Conservation (phyloP, 371 early-diverging fungal genomes). For the Apophysomyces ossiformis region DNA sequence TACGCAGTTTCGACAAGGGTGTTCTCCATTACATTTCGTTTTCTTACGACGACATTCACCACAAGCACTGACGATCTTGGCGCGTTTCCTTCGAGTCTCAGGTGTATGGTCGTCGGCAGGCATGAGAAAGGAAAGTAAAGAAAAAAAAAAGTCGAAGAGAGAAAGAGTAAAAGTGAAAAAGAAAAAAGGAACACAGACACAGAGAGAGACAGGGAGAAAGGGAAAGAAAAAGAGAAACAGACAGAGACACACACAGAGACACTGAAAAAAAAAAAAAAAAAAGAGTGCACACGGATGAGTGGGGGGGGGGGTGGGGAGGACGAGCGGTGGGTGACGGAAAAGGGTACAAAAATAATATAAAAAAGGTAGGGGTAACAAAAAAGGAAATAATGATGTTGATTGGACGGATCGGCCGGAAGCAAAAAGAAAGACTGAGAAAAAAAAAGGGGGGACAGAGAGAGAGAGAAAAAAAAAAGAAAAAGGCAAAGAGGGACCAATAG, state of each 20-base stretch:
- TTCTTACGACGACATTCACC: conserved; percentile 59
- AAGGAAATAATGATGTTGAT: not conserved
- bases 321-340: not conserved
- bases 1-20: conserved; percentile 66
- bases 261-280: too few relatives aligned
- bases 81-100: conserved; percentile 52
- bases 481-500: conserved; percentile 1
- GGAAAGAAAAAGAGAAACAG: not conserved
- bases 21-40: conserved; percentile 63
- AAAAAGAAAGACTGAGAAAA: not conserved
- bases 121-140: conserved; percentile 5
- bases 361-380: not conserved
- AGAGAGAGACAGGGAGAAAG: conserved; percentile 5
- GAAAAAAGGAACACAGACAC: not conserved
- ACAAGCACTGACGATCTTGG: conserved; percentile 67
- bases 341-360: not conserved
- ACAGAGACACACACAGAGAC: not conserved
- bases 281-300: too few relatives aligned
- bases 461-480: not conserved
- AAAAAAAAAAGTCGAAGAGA: not conserved
- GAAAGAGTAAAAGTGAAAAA: not conserved
- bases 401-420: not conserved
- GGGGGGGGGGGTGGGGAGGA: too few relatives aligned
- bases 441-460: not conserved
- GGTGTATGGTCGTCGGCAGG: conserved; percentile 14